Evolutionary conservation across 192 early-diverging fungal genomes (phyloP).

Genomic region (Spinellus fusiger): DNA sequence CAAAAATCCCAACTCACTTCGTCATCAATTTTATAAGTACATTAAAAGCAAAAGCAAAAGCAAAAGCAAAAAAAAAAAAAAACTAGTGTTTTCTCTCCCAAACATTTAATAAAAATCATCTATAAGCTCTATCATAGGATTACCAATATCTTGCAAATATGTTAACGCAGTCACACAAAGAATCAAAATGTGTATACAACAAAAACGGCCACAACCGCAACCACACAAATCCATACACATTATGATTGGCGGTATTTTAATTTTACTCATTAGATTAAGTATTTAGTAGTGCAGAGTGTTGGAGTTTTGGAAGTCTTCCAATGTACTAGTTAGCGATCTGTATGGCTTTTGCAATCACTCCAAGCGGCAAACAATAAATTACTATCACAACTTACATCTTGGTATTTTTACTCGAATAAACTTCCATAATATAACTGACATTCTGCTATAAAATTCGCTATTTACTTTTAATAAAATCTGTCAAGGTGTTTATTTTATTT

Average conservation of each 20-base stretch:
- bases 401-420: background rate
- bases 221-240: background rate
- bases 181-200: too few relatives aligned
- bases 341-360: slow-evolving; percentile 8
- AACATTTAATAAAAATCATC: too few relatives aligned
- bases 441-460: background rate
- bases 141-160: too few relatives aligned
- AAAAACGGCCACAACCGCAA: background rate
- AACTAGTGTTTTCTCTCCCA: too few relatives aligned
- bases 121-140: too few relatives aligned
- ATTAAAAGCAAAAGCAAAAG: too few relatives aligned
- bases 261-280: background rate
- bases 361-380: slow-evolving; percentile 1
- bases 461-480: slow-evolving; percentile 3
- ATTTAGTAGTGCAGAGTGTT: background rate
- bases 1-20: too few relatives aligned
- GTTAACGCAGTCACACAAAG: too few relatives aligned
- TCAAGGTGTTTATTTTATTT: slow-evolving; percentile 2
- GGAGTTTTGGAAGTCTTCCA: background rate
- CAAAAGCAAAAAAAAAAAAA: too few relatives aligned
- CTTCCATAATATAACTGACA: slow-evolving; percentile 4
- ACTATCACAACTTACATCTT: background rate
- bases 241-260: background rate
- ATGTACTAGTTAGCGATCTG: slow-evolving; percentile 1
- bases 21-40: too few relatives aligned